Percentiles rank a stretch among this genome's conserved stretches.
Evolutionary conservation across 208 protist species (phyloP).

Genomic region (Acanthamoeba lugdunensis): DNA sequence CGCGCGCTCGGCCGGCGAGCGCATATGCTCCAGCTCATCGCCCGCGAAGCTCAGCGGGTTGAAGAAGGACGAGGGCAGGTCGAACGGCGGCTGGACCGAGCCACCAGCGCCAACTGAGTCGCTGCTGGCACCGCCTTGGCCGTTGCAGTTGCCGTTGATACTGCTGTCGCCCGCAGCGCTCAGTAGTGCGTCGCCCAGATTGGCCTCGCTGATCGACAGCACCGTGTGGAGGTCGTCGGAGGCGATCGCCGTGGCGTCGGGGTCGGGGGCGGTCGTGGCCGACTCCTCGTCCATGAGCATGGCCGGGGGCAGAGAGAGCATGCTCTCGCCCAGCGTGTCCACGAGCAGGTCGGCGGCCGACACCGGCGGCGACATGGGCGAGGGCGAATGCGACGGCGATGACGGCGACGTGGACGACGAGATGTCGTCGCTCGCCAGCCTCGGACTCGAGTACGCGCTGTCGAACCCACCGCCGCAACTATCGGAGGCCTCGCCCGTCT

Average conservation of each 20-base stretch:
- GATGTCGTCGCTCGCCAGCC: background rate
- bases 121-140: background rate
- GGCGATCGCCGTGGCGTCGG: no score
- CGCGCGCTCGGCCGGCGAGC: background rate
- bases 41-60: background rate
- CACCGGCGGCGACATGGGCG: background rate
- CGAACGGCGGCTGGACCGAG: background rate
- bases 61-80: conserved; percentile 13
- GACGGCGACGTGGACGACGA: background rate
- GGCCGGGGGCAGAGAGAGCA: background rate
- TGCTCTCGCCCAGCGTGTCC: background rate
- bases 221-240: no score
- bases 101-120: background rate
- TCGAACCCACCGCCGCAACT: background rate
- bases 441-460: background rate
- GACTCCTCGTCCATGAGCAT: conserved; percentile 58
- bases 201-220: background rate
- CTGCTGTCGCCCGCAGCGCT: background rate
- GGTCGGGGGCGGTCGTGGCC: background rate
- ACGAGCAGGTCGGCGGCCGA: background rate
- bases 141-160: background rate
- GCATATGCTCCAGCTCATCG: background rate
- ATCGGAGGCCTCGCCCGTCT: no score
- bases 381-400: background rate
- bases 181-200: background rate